Evolutionary conservation across 2,329 filamentous ascomycete species (phyloP), one percentile per base, ranked within the genome.

Genomic region (Corynespora cassiicola): DNA sequence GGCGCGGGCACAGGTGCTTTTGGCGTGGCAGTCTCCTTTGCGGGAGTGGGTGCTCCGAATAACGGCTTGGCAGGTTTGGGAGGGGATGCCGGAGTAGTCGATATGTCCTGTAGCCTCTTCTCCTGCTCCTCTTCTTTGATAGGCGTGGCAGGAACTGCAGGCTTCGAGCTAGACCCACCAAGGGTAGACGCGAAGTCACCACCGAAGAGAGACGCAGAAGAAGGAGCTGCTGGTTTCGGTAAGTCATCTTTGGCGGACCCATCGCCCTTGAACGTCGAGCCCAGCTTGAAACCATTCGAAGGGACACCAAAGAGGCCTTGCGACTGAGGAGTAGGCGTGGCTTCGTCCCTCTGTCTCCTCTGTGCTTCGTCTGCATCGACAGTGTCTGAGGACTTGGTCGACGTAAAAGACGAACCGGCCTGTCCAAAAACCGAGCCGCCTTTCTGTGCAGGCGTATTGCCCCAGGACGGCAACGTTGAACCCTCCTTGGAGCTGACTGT

Each of bases 261-360:
- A 49, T 88, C 85, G 7, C 77, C 75, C 55, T 84, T 82, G 69
- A 89, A 90, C 2, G 80, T 84, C 19, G 81, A 84, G 24, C 79
- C 78, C 11, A 89, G 72, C 52, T 86, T 85, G 69, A 89, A 89
- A 0, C 80, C 77, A 11, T 54, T 56, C 14, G 26, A n/a, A 35
- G 47, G 48, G 39, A 54, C 53, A 26, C 63, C 63, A 22, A 65
- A 68, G 6, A 70, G 42, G 20, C 62, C 61, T 32, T 57, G 47
- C 30, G 50, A 24, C 30, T 57, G 57, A 6, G 63, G 57, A 12
- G 65, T 68, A 21, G 67, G 63, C 34, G 64, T 65, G 21, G 56
- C 56, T 33, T 65, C 64, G n/a, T 66, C 60, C 23, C 65, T 51
- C 29, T 56, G 52, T 22, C 62, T 51, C 20, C 52, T 54, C 30